A percentile compares a stretch with the other conserved stretches of the same genome.
These are phyloP conservation scores for Harringtonia lauricola DNA, from an alignment of 2,329 filamentous ascomycete species.

Conservation along the genomic window DNA sequence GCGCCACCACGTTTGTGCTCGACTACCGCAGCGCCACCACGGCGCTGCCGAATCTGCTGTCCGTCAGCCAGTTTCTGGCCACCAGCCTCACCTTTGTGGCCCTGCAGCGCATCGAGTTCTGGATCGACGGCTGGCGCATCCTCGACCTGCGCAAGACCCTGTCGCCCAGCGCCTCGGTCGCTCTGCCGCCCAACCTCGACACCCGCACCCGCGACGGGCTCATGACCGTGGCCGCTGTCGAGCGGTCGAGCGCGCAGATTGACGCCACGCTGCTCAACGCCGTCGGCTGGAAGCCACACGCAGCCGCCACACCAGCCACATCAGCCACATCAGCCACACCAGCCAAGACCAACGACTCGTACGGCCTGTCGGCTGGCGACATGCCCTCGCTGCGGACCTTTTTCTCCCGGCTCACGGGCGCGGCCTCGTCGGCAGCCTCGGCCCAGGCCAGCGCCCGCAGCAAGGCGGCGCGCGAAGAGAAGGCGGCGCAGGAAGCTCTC, in stretches of 20 bases:
- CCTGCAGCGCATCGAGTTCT: slow-evolving; percentile 76
- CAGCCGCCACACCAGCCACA: slow-evolving; percentile 18
- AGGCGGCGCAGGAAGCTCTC: slow-evolving; percentile 48
- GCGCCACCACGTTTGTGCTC: slow-evolving; percentile 82
- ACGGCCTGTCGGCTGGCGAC: slow-evolving; percentile 36
- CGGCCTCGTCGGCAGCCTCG: slow-evolving; percentile 21
- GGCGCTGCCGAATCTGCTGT: slow-evolving; percentile 74
- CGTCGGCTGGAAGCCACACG: slow-evolving; percentile 67
- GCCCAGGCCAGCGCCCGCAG: slow-evolving; percentile 38
- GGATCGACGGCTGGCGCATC: slow-evolving; percentile 78
- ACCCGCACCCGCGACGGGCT: slow-evolving; percentile 75
- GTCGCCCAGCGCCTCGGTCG: slow-evolving; percentile 62
- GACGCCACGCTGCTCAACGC: slow-evolving; percentile 83
- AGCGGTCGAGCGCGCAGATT: slow-evolving; percentile 81
- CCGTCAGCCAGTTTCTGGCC: slow-evolving; percentile 82
- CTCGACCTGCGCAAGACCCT: slow-evolving; percentile 73
- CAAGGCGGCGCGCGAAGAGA: slow-evolving; percentile 52
- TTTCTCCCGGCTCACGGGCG: slow-evolving; percentile 62
- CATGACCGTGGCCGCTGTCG: slow-evolving; percentile 76
- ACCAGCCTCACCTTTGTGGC: slow-evolving; percentile 95
- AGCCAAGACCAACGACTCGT: slow-evolving; percentile 34
- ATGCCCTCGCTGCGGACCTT: slow-evolving; percentile 62
- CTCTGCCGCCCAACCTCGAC: slow-evolving; percentile 68
- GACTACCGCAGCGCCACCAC: slow-evolving; percentile 87
- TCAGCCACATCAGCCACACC: not conserved